Percentiles rank a stretch among this genome's conserved stretches.
Evolutionary conservation across 2,329 filamentous ascomycete genomes (phyloP).

Genomic region (Mollisia scopiformis): DNA sequence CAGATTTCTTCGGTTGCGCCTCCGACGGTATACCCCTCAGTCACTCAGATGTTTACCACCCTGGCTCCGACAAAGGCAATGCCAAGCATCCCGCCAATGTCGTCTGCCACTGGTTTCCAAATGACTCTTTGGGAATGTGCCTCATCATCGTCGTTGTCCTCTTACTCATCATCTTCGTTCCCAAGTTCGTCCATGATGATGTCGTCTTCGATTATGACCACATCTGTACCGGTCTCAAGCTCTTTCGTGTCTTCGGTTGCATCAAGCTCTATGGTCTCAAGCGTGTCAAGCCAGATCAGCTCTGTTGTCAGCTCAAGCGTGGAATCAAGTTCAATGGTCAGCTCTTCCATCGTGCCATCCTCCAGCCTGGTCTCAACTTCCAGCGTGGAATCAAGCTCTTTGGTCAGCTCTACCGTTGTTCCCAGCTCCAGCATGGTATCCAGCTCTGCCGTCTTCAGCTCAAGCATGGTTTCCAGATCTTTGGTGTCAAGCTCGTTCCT

Average conservation of each 20-base stretch:
- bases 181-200: neutral
- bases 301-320: too few relatives aligned
- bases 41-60: neutral
- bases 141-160: neutral
- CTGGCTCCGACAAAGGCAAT: neutral
- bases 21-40: neutral
- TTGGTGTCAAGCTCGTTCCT: neutral
- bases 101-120: neutral
- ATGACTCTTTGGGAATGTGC: neutral
- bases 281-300: too few relatives aligned
- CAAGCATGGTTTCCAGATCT: neutral
- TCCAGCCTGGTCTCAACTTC: neutral
- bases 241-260: neutral
- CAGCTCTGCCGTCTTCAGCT: neutral
- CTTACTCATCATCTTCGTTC: neutral
- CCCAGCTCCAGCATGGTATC: neutral
- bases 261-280: neutral
- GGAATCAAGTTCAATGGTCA: neutral
- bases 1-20: neutral
- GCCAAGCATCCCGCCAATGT: neutral
- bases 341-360: too few relatives aligned
- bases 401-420: neutral
- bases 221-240: neutral
- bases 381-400: neutral
- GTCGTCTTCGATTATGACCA: neutral